Conservation (phyloP, 345 rosid genomes). For the Moringa oleifera region DNA sequence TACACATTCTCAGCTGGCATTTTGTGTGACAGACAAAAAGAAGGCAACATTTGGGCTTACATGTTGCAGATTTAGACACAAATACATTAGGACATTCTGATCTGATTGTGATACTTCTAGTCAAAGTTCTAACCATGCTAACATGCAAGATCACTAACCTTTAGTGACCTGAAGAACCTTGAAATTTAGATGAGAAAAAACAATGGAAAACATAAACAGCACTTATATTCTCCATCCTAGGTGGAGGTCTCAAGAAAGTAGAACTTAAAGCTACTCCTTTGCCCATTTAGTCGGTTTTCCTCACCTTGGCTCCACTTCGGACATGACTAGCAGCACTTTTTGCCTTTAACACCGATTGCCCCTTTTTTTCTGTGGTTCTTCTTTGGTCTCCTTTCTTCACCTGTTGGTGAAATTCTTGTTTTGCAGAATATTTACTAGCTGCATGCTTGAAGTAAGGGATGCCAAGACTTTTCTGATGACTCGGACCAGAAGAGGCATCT, state of each 20-base stretch:
- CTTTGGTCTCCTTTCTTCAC: constrained; percentile 26
- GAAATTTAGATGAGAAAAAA: too few relatives aligned
- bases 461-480: constrained; percentile 25
- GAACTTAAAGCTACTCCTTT: not conserved
- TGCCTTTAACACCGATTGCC: constrained; percentile 25
- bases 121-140: not conserved
- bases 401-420: constrained; percentile 31
- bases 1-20: not conserved
- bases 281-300: constrained; percentile 26
- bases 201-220: too few relatives aligned
- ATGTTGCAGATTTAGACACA: not conserved
- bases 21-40: not conserved
- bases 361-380: constrained; percentile 30
- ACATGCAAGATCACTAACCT: not conserved
- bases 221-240: not conserved
- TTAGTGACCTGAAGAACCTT: not conserved
- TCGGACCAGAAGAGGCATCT: constrained; percentile 72
- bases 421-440: constrained; percentile 19
- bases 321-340: constrained; percentile 40
- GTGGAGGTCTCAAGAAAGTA: not conserved
- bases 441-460: constrained; percentile 23
- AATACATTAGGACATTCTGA: not conserved
- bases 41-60: not conserved
- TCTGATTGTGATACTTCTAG: too few relatives aligned
- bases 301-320: constrained; percentile 38